Evolutionary conservation across 1,284 basidiomycete genomes (phyloP).

Genomic region (Apiotrichum sp.): DNA sequence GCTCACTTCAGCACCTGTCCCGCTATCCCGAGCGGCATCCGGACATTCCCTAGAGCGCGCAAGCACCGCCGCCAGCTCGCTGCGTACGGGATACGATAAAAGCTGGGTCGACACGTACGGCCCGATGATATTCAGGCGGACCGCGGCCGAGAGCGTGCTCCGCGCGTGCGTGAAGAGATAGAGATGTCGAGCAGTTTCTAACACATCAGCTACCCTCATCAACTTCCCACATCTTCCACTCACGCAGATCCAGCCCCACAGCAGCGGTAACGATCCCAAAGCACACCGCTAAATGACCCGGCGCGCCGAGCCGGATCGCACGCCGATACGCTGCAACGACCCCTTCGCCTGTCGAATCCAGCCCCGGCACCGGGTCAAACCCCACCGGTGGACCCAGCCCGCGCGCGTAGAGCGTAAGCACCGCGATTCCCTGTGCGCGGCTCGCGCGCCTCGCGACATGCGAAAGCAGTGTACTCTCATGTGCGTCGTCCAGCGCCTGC

Average conservation of each 20-base stretch:
- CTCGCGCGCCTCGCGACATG: constrained; percentile 83
- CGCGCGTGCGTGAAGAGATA: constrained; percentile 91
- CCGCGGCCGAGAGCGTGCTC: constrained; percentile 78
- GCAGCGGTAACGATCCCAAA: constrained; percentile 80
- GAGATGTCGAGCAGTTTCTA: constrained; percentile 67
- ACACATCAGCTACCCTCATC: neutral
- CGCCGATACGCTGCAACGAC: constrained; percentile 66
- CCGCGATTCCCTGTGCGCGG: constrained; percentile 83
- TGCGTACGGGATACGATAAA: constrained; percentile 64
- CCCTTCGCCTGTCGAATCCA: constrained; percentile 3
- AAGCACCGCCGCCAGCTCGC: constrained; percentile 39
- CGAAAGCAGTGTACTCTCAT: constrained; percentile 81
- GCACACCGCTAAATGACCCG: constrained; percentile 81
- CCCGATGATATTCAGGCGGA: constrained; percentile 84
- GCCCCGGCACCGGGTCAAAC: constrained; percentile 5
- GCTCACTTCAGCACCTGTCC: neutral
- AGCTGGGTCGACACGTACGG: constrained; percentile 90
- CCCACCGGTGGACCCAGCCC: constrained; percentile 60
- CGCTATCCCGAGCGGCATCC: neutral
- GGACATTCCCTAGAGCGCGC: neutral
- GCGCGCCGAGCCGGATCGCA: constrained; percentile 58
- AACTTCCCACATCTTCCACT: constrained; percentile 22
- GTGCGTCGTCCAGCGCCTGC: constrained; percentile 60
- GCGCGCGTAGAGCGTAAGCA: constrained; percentile 80
- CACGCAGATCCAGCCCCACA: constrained; percentile 67